These are phyloP conservation scores for Cercospora berteroae DNA, from an alignment of 2,329 filamentous ascomycete genomes.

Conservation along the genomic window DNA sequence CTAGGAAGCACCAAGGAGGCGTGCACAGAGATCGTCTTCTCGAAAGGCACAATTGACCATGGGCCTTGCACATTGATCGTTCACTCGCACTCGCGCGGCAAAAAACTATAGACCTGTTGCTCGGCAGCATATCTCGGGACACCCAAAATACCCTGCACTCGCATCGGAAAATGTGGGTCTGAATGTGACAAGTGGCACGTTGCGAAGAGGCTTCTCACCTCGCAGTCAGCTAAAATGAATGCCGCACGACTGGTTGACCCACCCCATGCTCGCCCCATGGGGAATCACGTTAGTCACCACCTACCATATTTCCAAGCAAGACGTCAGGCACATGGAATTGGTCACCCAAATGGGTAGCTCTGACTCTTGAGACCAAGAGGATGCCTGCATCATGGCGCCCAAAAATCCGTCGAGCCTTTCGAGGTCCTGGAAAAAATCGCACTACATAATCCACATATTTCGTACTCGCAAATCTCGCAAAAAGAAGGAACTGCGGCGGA, in stretches of 20 bases:
- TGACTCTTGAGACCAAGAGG: not conserved
- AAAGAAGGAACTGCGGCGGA: not conserved
- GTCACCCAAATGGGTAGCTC: not conserved
- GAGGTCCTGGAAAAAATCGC: not conserved
- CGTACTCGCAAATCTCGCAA: not conserved
- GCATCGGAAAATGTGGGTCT: no score
- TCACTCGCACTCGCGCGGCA: no score
- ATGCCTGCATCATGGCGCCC: not conserved
- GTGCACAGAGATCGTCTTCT: no score
- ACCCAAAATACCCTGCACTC: no score
- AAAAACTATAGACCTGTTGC: no score
- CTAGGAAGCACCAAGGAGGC: no score
- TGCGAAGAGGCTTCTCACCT: not conserved
- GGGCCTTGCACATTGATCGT: no score
- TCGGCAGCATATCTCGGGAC: no score
- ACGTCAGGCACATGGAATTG: not conserved
- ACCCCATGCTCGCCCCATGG: not conserved
- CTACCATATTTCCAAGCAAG: not conserved
- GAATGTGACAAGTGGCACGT: not conserved
- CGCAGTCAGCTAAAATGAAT: not conserved
- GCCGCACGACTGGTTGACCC: not conserved
- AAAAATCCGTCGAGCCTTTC: not conserved
- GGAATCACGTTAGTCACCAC: not conserved
- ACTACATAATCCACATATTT: not conserved
- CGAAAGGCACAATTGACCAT: no score